These are phyloP conservation scores for Didymella pomorum DNA, from an alignment of 2,329 filamentous ascomycete species.

Conservation along the genomic window DNA sequence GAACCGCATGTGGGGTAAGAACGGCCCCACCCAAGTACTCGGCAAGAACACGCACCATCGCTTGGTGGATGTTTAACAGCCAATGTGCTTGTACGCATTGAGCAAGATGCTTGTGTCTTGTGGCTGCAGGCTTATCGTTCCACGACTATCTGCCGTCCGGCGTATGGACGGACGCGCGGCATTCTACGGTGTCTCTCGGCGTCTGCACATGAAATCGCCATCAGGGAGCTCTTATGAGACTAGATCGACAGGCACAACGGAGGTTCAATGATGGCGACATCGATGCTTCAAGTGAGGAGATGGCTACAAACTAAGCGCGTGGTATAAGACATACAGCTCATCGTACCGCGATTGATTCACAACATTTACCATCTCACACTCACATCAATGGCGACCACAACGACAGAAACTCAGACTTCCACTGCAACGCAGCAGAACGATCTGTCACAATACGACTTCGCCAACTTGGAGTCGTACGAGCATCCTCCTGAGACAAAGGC, in stretches of 20 bases:
- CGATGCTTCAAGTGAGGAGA: conserved; percentile 1
- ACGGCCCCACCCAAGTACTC: conserved; percentile 7
- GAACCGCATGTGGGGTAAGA: conserved; percentile 16
- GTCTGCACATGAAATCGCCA: background rate
- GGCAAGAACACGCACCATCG: background rate
- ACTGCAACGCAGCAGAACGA: conserved; percentile 18
- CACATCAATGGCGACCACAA: conserved; percentile 32
- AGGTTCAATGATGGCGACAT: conserved; percentile 11
- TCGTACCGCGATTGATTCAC: no score
- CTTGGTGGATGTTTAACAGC: background rate
- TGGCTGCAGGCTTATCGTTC: background rate
- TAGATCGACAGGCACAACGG: background rate
- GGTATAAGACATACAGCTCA: background rate
- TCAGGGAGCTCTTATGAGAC: background rate
- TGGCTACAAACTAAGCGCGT: background rate
- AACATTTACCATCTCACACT: background rate
- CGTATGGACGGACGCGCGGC: background rate
- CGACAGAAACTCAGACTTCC: conserved; percentile 19
- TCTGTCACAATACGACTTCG: conserved; percentile 43
- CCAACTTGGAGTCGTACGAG: conserved; percentile 48
- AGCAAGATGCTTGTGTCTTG: conserved; percentile 2
- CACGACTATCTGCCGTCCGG: background rate
- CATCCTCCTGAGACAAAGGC: conserved; percentile 60
- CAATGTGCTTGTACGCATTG: conserved; percentile 6
- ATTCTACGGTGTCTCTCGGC: background rate